phyloP scores from a whole-genome alignment of 208 protist species.

The Blechomonas ayalai region DNA sequence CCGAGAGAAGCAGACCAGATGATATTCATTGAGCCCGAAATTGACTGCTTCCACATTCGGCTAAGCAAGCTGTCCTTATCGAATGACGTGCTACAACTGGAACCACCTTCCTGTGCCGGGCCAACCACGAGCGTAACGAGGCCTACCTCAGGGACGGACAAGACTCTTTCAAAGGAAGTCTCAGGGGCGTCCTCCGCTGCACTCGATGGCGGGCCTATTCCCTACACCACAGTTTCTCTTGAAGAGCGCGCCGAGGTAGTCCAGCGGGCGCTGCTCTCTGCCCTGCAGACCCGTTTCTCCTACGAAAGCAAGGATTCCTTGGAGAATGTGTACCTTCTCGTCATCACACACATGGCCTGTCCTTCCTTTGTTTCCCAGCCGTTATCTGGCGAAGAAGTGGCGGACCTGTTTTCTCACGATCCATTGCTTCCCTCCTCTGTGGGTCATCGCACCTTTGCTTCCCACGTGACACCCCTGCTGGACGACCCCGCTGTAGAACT shows the following conservation, averaged over 20 bases:
- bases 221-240: conserved; percentile 15
- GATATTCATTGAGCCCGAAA: conserved; percentile 59
- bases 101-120: conserved; percentile 3
- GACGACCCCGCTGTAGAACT: conserved; percentile 9
- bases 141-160: too few species aligned
- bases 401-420: conserved; percentile 17
- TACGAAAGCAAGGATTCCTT: conserved; percentile 56
- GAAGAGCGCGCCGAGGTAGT: conserved; percentile 41
- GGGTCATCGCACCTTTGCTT: conserved; percentile 47
- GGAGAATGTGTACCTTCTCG: conserved; percentile 57
- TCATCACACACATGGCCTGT: conserved; percentile 39
- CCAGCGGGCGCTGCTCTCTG: conserved; percentile 47
- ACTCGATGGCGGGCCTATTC: too few species aligned
- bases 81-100: conserved; percentile 13
- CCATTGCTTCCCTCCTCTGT: conserved; percentile 34
- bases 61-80: conserved; percentile 35
- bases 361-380: conserved; percentile 19
- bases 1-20: too few species aligned
- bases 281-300: conserved; percentile 43
- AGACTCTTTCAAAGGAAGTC: not conserved
- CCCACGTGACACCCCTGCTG: conserved; percentile 39
- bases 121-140: not conserved
- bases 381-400: conserved; percentile 27
- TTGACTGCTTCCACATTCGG: conserved; percentile 57
- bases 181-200: not conserved